These are phyloP conservation scores for Lepidopterella palustris DNA, from an alignment of 495 filamentous ascomycete species.

Conservation along the genomic window DNA sequence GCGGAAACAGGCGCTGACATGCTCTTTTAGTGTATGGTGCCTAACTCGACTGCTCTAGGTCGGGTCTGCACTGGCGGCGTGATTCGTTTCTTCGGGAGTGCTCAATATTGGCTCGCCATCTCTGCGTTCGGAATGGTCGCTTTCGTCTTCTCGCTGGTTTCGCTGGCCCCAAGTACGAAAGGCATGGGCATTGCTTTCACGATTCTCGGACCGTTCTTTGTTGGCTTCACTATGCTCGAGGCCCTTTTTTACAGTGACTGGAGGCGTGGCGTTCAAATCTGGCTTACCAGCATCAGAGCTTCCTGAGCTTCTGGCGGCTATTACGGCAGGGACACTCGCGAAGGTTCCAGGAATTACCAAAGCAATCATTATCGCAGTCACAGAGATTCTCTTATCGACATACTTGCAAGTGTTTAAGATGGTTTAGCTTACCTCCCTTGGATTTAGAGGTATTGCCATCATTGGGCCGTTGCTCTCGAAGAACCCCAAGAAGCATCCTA, in stretches of 20 bases:
- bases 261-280: constrained; percentile 7
- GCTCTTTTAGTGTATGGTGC: constrained; percentile 10
- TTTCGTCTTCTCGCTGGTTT: constrained; percentile 12
- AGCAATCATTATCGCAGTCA: constrained; percentile 1
- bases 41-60: constrained; percentile 10
- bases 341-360: constrained; percentile 11
- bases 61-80: constrained; percentile 10
- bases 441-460: constrained; percentile 18
- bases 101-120: constrained; percentile 10
- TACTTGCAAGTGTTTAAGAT: constrained; percentile 14
- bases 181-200: constrained; percentile 19
- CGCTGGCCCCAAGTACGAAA: constrained; percentile 14
- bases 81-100: constrained; percentile 8
- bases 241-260: constrained; percentile 8
- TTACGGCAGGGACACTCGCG: constrained; percentile 5
- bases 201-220: constrained; percentile 18
- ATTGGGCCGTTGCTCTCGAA: constrained; percentile 12
- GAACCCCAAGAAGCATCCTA: constrained; percentile 15
- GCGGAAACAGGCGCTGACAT: no score
- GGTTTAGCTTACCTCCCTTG: constrained; percentile 13
- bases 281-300: constrained; percentile 11
- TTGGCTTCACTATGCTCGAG: constrained; percentile 14
- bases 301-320: constrained; percentile 6
- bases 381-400: constrained; percentile 1
- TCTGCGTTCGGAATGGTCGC: constrained; percentile 16